Conservation (phyloP, 495 filamentous ascomycete species). For the Gamarada debralockiae region DNA sequence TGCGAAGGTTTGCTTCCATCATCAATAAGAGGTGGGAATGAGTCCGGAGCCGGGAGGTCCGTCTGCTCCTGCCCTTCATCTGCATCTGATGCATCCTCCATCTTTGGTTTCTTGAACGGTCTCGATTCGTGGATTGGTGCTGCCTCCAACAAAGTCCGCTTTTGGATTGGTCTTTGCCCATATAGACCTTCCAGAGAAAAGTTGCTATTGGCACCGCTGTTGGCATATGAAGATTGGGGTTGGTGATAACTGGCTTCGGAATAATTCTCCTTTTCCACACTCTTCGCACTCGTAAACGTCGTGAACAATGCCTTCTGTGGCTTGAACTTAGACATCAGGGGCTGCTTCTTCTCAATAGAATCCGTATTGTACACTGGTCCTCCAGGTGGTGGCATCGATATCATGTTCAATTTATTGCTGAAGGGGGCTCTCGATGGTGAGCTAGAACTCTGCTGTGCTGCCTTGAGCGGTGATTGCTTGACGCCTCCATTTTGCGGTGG, state of each 20-base stretch:
- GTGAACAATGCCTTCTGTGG: conserved; percentile 63
- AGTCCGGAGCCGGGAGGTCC: conserved; percentile 64
- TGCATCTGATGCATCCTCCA: conserved; percentile 48
- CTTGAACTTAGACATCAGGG: conserved; percentile 56
- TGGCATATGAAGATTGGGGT: conserved; percentile 43
- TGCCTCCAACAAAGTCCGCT: conserved; percentile 68
- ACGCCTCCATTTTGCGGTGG: conserved; percentile 44
- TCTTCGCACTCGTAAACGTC: conserved; percentile 51
- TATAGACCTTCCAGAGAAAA: conserved; percentile 46
- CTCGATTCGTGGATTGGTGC: conserved; percentile 68
- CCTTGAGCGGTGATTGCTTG: conserved; percentile 58
- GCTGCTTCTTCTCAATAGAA: conserved; percentile 74
- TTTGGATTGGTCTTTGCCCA: conserved; percentile 55
- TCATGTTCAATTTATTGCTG: conserved; percentile 46
- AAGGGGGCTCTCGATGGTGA: conserved; percentile 42
- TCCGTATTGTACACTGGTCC: conserved; percentile 68
- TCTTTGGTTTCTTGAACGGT: conserved; percentile 58
- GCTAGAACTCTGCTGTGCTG: conserved; percentile 31
- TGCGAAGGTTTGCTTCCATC: conserved; percentile 85
- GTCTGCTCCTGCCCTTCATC: conserved; percentile 27
- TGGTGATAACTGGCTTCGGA: conserved; percentile 42
- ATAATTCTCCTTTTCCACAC: conserved; percentile 62
- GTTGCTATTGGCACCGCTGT: conserved; percentile 31
- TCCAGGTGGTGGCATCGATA: conserved; percentile 71
- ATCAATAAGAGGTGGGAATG: conserved; percentile 78